These are phyloP conservation scores for Penicillium egyptiacum DNA, from an alignment of 495 filamentous ascomycete species.

Conservation along the genomic window DNA sequence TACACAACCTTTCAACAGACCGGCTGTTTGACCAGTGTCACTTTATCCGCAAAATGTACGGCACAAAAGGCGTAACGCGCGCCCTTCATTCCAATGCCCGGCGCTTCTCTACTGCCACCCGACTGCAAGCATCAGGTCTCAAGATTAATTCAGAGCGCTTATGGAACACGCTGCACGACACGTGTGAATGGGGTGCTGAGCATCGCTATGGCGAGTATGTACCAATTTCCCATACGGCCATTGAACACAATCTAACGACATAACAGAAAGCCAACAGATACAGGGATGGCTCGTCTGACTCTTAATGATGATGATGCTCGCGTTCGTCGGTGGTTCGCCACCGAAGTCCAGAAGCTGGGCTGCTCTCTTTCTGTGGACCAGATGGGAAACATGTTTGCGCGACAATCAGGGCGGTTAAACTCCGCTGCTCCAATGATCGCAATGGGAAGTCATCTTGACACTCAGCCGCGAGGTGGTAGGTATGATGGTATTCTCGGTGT, in stretches of 20 bases:
- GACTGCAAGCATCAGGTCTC: conserved; percentile 27
- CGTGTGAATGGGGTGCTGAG: conserved; percentile 36
- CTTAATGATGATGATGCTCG: conserved; percentile 66
- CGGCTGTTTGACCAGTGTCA: neutral
- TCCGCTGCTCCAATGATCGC: conserved; percentile 41
- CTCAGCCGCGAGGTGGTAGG: conserved; percentile 71
- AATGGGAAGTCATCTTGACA: conserved; percentile 51
- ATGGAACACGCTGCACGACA: conserved; percentile 37
- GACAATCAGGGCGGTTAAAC: conserved; percentile 51
- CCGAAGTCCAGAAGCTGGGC: conserved; percentile 58
- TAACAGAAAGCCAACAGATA: conserved; percentile 36
- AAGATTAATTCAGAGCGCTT: conserved; percentile 35
- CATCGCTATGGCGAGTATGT: conserved; percentile 38
- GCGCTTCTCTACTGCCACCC: conserved; percentile 20
- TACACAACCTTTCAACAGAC: neutral
- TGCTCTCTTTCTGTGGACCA: conserved; percentile 59
- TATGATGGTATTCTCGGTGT: conserved; percentile 73
- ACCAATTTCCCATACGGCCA: neutral
- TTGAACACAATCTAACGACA: conserved; percentile 8
- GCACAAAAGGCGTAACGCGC: conserved; percentile 9
- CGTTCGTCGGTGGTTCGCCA: conserved; percentile 69
- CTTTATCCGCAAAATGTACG: conserved; percentile 9
- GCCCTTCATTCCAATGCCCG: conserved; percentile 13
- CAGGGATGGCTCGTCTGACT: conserved; percentile 62
- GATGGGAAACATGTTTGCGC: conserved; percentile 74